Percentiles rank a stretch among this genome's conserved stretches.
These are phyloP conservation scores for Zychaea mexicana DNA, from an alignment of 371 early-diverging fungal genomes.

Conservation along the genomic window DNA sequence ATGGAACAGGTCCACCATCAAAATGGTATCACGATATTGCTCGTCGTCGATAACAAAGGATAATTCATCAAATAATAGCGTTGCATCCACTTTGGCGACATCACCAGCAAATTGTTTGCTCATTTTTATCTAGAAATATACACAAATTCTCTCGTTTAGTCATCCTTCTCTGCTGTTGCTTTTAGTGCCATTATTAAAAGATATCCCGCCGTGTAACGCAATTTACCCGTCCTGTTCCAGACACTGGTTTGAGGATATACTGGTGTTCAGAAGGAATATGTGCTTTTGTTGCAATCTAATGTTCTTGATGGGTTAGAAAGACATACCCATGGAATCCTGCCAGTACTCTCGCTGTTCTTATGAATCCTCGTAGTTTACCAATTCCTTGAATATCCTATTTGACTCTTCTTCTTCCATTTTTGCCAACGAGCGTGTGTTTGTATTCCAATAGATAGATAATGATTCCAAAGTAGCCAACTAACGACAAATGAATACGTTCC, in stretches of 20 bases:
- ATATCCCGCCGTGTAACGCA: not conserved
- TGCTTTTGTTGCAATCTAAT: slow-evolving; percentile 64
- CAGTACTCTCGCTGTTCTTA: not conserved
- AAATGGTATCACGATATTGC: slow-evolving; percentile 83
- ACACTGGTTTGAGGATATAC: slow-evolving; percentile 91
- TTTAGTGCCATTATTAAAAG: not conserved
- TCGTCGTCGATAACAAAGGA: slow-evolving; percentile 89
- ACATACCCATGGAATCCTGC: not conserved
- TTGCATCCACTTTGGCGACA: slow-evolving; percentile 67
- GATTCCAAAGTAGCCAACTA: slow-evolving; percentile 59
- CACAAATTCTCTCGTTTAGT: not conserved
- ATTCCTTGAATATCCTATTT: slow-evolving; percentile 51
- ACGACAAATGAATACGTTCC: too few relatives aligned
- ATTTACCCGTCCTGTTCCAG: slow-evolving; percentile 84
- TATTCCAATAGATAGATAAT: slow-evolving; percentile 91
- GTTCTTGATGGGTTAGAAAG: too few relatives aligned
- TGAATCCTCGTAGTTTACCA: slow-evolving; percentile 36
- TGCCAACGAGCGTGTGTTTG: slow-evolving; percentile 69
- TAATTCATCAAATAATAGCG: slow-evolving; percentile 88
- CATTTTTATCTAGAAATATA: slow-evolving; percentile 43
- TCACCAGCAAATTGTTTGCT: slow-evolving; percentile 69
- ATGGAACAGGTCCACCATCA: slow-evolving; percentile 85
- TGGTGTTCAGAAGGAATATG: slow-evolving; percentile 63
- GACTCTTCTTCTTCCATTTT: slow-evolving; percentile 53
- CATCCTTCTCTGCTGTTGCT: slow-evolving; percentile 1